Conservation (phyloP, 2,329 filamentous ascomycete species). For the Plectosphaerella cucumerina region DNA sequence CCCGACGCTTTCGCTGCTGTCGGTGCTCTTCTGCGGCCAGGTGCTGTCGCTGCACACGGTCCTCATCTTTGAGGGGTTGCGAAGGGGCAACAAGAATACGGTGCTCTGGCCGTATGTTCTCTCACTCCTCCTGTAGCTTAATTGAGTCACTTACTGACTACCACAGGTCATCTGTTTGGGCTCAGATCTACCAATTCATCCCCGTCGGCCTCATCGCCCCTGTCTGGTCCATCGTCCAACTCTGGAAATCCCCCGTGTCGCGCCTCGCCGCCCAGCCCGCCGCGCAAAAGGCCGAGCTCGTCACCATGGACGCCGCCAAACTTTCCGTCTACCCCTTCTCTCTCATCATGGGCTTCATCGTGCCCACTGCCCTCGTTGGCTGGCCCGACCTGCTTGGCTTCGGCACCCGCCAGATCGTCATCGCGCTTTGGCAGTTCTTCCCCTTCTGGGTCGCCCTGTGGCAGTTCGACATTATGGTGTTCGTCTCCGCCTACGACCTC, state of each 20-base stretch:
- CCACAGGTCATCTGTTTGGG: constrained; percentile 15
- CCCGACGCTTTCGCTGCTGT: constrained; percentile 12
- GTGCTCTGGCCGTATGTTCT: constrained; percentile 14
- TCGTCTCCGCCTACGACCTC: background rate
- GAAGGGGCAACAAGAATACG: constrained; percentile 14
- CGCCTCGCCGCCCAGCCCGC: background rate
- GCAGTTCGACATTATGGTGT: constrained; percentile 2
- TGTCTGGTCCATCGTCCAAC: constrained; percentile 15
- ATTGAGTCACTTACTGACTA: background rate
- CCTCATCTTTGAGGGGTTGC: constrained; percentile 14
- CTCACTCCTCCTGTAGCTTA: background rate
- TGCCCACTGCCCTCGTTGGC: constrained; percentile 13
- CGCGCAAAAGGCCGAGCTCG: constrained; percentile 4
- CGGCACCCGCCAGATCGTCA: constrained; percentile 11
- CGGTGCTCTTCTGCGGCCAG: constrained; percentile 15
- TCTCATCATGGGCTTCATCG: constrained; percentile 13
- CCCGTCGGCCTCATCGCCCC: constrained; percentile 17
- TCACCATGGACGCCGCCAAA: constrained; percentile 11
- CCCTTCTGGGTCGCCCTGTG: constrained; percentile 13
- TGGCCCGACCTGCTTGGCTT: constrained; percentile 11
- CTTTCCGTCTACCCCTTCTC: constrained; percentile 6
- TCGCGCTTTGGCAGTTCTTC: constrained; percentile 19
- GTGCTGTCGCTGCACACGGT: constrained; percentile 14
- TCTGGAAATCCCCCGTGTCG: constrained; percentile 16
- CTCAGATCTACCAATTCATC: constrained; percentile 15